phyloP scores from a whole-genome alignment of 2,329 filamentous ascomycete genomes.

The Thermothelomyces thermophilus region DNA sequence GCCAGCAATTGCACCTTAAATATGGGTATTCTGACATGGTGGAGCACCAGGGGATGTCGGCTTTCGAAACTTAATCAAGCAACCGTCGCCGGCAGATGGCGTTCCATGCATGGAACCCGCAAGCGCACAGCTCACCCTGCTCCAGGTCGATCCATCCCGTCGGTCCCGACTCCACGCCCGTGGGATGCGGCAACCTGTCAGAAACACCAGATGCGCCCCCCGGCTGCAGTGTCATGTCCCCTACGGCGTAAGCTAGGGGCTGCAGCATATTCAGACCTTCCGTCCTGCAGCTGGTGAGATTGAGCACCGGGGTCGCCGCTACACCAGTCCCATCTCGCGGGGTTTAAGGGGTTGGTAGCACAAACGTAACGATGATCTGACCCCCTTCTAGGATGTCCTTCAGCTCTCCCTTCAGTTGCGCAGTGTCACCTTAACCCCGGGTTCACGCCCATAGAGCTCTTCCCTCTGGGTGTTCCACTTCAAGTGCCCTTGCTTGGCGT shows the following conservation, averaged over 20 bases:
- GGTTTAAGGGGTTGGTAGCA: too few species aligned
- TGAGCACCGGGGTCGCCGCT: too few species aligned
- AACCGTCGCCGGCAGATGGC: neutral
- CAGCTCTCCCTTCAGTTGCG: too few species aligned
- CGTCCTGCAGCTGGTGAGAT: neutral
- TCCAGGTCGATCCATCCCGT: neutral
- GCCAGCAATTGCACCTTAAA: too few species aligned
- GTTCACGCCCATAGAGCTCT: too few species aligned
- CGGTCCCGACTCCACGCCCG: constrained; percentile 5
- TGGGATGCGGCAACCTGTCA: neutral
- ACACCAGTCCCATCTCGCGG: too few species aligned
- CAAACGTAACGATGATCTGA: too few species aligned
- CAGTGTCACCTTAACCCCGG: too few species aligned
- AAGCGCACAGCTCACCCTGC: neutral
- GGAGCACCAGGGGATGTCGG: neutral
- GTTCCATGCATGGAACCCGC: neutral
- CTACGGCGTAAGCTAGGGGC: neutral
- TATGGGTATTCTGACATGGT: too few species aligned
- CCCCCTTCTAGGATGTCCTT: too few species aligned
- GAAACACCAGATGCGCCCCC: neutral
- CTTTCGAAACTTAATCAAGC: neutral
- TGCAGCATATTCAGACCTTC: neutral
- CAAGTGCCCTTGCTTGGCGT: neutral
- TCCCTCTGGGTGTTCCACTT: too few species aligned
- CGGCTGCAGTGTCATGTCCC: neutral